Conservation (phyloP, 768 basidiomycete species). For the Pleurotus cornucopiae region DNA sequence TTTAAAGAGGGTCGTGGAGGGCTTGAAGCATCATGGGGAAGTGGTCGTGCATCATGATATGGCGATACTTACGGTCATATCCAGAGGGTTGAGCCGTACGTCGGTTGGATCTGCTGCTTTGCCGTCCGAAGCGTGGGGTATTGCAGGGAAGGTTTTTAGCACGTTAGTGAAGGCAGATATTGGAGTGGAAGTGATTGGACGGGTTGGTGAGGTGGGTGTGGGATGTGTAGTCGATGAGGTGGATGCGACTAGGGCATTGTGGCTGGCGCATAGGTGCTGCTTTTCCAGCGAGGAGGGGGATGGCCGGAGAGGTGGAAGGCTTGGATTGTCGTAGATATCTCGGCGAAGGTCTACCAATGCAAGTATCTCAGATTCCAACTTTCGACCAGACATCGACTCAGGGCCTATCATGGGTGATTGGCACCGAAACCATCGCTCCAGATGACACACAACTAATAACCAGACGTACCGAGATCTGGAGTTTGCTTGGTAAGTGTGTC, state of each 20-base stretch:
- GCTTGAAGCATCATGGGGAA: neutral
- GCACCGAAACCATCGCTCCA: neutral
- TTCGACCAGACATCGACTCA: neutral
- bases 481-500: too few relatives aligned
- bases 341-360: neutral
- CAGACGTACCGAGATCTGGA: too few relatives aligned
- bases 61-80: neutral
- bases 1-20: neutral
- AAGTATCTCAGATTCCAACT: neutral
- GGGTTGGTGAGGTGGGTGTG: conserved; percentile 3
- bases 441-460: too few relatives aligned
- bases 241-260: conserved; percentile 1
- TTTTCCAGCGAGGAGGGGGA: neutral
- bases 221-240: conserved; percentile 5
- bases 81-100: neutral
- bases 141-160: neutral
- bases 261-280: conserved; percentile 5
- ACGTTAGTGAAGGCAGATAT: neutral
- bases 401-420: neutral
- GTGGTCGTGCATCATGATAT: conserved; percentile 4
- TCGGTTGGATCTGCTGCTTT: neutral
- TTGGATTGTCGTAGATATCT: neutral
- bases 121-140: neutral
- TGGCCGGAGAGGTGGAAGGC: neutral
- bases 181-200: neutral